phyloP scores from a whole-genome alignment of 1,139 yeast species.

The Yamadazyma spencermartinsiae region DNA sequence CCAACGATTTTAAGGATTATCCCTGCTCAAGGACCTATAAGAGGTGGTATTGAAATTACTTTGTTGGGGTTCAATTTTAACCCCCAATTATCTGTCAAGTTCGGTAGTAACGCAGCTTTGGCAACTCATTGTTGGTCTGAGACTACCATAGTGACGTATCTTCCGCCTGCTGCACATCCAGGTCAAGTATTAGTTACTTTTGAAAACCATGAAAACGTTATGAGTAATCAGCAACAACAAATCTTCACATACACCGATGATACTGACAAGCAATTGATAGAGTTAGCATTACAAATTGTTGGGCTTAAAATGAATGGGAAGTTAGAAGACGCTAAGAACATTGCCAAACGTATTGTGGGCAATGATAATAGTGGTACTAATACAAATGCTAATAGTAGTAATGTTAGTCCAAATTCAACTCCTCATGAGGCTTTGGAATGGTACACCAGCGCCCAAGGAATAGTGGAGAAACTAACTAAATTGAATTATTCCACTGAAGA shows the following conservation, averaged over 20 bases:
- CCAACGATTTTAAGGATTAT: slow-evolving; percentile 81
- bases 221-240: slow-evolving; percentile 46
- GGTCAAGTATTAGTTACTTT: slow-evolving; percentile 92
- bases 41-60: slow-evolving; percentile 96
- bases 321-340: slow-evolving; percentile 86
- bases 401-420: slow-evolving; percentile 8
- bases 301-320: slow-evolving; percentile 95
- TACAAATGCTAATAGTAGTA: slow-evolving; percentile 11
- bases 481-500: slow-evolving; percentile 55
- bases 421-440: slow-evolving; percentile 34
- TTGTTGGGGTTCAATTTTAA: slow-evolving; percentile 83
- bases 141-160: slow-evolving; percentile 85
- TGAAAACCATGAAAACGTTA: slow-evolving; percentile 46
- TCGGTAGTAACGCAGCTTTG: slow-evolving; percentile 80
- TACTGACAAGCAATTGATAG: slow-evolving; percentile 88
- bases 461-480: slow-evolving; percentile 50
- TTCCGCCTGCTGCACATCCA: slow-evolving; percentile 86
- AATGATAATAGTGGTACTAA: slow-evolving; percentile 34
- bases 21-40: slow-evolving; percentile 91
- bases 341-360: slow-evolving; percentile 83
- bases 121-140: slow-evolving; percentile 97
- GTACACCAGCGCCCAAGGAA: slow-evolving; percentile 49
- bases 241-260: slow-evolving; percentile 90
- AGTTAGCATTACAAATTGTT: slow-evolving; percentile 88
- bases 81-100: slow-evolving; percentile 78